Base-by-base conservation (phyloP, 2,329 filamentous ascomycete species). In the Laburnicola sp. region DNA sequence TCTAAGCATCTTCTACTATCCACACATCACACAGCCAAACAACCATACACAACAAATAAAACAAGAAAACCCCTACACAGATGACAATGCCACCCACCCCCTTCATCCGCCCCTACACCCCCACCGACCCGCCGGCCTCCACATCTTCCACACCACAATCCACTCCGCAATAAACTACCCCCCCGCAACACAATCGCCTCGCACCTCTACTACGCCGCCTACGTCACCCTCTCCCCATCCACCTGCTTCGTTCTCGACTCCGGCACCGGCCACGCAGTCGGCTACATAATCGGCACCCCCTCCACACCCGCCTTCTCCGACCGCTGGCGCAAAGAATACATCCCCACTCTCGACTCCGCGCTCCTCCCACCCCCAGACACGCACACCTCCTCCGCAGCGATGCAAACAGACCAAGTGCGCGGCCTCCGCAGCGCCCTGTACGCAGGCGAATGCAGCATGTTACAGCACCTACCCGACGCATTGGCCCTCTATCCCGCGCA, bases 221-320 rank as follows among this genome's bases (percentile, higher is more conserved):
- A 74, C 53, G 50, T 70, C 40, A 34, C 48, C 44, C 58, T 72
- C 3, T 57, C 60, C 0, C 66, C 68, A 2, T 35, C 49, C 11
- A 69, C 66, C 21, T 72, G 70, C 49, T 68, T 72, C 50, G 65
- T 74, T 1, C 60, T 75, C 11, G 72, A 74, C 41, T 59, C 66
- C 45, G 68, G 66, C 27, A 43, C 51, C 11, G 70, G 68, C 1
- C 54, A 57, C 16, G 66, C 65, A 0, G 66, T 74, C 4, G 71
- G 72, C n/a, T 75, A 74, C 51, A 70, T 72, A 25, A 67, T 74
- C 39, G 72, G 71, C 8, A 63, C 70, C 0, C 45, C 63, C 3
- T 53, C 64, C 41, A 74, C 70, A 0, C 22, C 42, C 3, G 32
- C 34, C 3, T 71, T 74, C 34, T 57, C 59, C 2, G 38, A 59